Evolutionary conservation across 2,329 filamentous ascomycete species (phyloP).

Genomic region (Pseudogymnoascus sp.): DNA sequence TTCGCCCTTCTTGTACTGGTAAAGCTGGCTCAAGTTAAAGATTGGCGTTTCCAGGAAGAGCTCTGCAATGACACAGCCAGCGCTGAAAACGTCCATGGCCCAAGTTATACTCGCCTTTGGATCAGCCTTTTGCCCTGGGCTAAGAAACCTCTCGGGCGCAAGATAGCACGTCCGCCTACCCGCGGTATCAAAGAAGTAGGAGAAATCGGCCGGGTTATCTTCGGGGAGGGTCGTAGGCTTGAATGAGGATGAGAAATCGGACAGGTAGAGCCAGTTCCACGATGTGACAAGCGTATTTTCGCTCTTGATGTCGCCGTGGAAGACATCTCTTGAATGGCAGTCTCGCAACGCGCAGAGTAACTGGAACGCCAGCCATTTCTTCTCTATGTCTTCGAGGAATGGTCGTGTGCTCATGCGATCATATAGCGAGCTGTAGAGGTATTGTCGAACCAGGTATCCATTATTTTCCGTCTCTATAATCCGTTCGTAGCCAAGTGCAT

Average conservation of each 20-base stretch:
- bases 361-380: slow-evolving; percentile 97
- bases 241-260: slow-evolving; percentile 94
- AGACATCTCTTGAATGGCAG: slow-evolving; percentile 80
- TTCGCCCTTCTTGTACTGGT: slow-evolving; percentile 85
- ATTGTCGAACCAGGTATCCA: slow-evolving; percentile 89
- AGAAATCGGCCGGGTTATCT: slow-evolving; percentile 95
- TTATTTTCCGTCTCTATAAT: slow-evolving; percentile 86
- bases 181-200: slow-evolving; percentile 94
- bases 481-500: slow-evolving; percentile 82
- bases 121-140: slow-evolving; percentile 56
- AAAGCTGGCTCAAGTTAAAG: slow-evolving; percentile 95
- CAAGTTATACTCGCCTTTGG: slow-evolving; percentile 61
- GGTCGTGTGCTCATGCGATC: slow-evolving; percentile 93
- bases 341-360: slow-evolving; percentile 86
- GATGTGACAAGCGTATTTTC: slow-evolving; percentile 96
- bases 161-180: slow-evolving; percentile 88
- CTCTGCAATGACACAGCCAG: slow-evolving; percentile 93
- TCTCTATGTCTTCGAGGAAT: slow-evolving; percentile 94
- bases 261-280: slow-evolving; percentile 98
- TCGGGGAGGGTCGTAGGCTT: slow-evolving; percentile 91
- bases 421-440: slow-evolving; percentile 92
- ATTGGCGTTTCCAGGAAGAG: slow-evolving; percentile 91
- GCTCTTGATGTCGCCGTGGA: slow-evolving; percentile 97
- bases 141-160: slow-evolving; percentile 84
- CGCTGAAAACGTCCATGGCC: slow-evolving; percentile 99